A percentile compares a stretch with the other conserved stretches of the same genome.
These are phyloP conservation scores for Amanita thiersii DNA, from an alignment of 768 basidiomycete species.

Conservation along the genomic window DNA sequence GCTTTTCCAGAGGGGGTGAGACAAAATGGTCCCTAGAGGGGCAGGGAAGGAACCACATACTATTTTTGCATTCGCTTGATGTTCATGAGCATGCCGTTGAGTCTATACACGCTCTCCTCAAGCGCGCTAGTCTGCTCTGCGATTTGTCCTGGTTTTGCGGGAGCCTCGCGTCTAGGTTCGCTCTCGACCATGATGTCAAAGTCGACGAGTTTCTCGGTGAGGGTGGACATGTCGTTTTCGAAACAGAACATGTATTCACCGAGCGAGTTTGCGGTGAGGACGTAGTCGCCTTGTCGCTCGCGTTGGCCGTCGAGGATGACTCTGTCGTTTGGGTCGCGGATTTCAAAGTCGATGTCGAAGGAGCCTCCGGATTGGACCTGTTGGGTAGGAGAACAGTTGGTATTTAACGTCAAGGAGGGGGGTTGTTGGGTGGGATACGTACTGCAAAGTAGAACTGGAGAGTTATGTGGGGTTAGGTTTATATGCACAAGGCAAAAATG, in stretches of 20 bases:
- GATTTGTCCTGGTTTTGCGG: conserved; percentile 82
- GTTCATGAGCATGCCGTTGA: conserved; percentile 80
- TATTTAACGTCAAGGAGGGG: not conserved
- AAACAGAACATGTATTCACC: conserved; percentile 97
- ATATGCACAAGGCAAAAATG: not conserved
- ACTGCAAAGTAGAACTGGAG: conserved; percentile 94
- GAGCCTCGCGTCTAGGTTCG: conserved; percentile 84
- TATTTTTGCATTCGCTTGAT: conserved; percentile 93
- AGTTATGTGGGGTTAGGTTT: conserved; percentile 7
- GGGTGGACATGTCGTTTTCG: conserved; percentile 93
- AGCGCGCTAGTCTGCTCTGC: conserved; percentile 88
- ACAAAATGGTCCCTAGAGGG: conserved; percentile 5
- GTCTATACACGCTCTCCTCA: conserved; percentile 92
- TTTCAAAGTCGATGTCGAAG: conserved; percentile 91
- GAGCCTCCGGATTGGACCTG: conserved; percentile 96
- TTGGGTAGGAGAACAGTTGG: no score
- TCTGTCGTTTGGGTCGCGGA: conserved; percentile 87
- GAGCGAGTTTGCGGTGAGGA: conserved; percentile 87
- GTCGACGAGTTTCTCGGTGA: conserved; percentile 91
- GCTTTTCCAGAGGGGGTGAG: conserved; percentile 30
- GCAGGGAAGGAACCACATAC: conserved; percentile 37
- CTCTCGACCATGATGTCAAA: conserved; percentile 99
- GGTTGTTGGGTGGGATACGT: conserved; percentile 19
- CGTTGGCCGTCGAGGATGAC: conserved; percentile 80
- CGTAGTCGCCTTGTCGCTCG: conserved; percentile 95